Evolutionary conservation across 1,284 basidiomycete species (phyloP).

Genomic region (Thecaphora thlaspeos): DNA sequence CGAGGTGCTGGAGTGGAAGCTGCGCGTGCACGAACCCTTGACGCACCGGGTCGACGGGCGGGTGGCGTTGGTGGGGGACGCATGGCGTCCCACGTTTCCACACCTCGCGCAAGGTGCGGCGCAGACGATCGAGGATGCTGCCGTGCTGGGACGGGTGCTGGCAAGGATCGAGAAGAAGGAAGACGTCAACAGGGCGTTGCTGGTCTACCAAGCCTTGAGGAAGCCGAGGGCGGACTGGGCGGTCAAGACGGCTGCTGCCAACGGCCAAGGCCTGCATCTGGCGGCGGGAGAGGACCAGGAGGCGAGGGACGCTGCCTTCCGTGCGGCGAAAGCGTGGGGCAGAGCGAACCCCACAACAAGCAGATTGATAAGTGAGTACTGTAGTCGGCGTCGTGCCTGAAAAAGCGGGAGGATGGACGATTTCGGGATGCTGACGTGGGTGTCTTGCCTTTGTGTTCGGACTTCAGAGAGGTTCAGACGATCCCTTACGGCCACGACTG

Average conservation of each 20-base stretch:
- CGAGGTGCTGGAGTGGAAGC: constrained; percentile 59
- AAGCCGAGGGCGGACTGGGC: constrained; percentile 59
- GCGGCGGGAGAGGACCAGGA: constrained; percentile 40
- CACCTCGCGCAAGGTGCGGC: constrained; percentile 59
- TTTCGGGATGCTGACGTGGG: too few species aligned
- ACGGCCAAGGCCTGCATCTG: constrained; percentile 57
- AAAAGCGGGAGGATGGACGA: too few species aligned
- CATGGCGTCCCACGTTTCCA: constrained; percentile 57
- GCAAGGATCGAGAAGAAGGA: constrained; percentile 50
- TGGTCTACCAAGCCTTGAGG: constrained; percentile 55
- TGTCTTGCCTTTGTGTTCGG: too few species aligned
- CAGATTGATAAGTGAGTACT: constrained; percentile 10
- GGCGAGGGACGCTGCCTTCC: constrained; percentile 10
- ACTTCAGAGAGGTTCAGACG: neutral
- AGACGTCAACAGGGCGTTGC: constrained; percentile 55
- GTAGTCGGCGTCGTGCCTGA: too few species aligned
- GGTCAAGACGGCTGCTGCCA: constrained; percentile 54
- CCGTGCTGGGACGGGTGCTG: constrained; percentile 56
- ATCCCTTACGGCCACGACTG: neutral
- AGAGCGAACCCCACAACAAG: neutral
- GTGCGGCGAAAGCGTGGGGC: constrained; percentile 1
- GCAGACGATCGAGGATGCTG: constrained; percentile 59
- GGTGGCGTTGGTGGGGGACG: constrained; percentile 51
- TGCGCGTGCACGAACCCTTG: constrained; percentile 57
- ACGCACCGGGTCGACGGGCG: constrained; percentile 56